Base-by-base conservation (phyloP, 2,329 filamentous ascomycete genomes). In the Botryotinia convoluta region DNA sequence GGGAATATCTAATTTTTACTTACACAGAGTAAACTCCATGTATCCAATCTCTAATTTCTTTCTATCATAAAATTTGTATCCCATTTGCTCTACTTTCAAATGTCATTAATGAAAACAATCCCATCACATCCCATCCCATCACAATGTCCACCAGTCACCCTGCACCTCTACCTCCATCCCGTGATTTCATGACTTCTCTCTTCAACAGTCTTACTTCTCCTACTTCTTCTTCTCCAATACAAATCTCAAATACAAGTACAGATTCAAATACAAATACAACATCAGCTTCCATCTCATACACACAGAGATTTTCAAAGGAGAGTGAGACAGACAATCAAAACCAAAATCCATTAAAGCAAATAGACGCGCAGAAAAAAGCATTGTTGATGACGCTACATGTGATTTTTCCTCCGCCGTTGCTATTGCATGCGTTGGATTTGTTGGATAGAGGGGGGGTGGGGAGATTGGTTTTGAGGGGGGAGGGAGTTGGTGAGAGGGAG, bases 361-460 rank as follows among this genome's bases (percentile, higher is more conserved):
- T 80, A 14, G 69, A 75, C 3, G 61, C 74, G 3, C 72, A 76
- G 12, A 76, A 85, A 8, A 81, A 83, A 54, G 81, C 84, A 16
- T 77, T 90, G 5, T 81, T 90, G 26, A 86, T 85, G 10, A 82
- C 84, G 8, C 84, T 90, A 0, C 95, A 98, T 83, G 92, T 94
- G 48, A 84, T 98, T 22, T 97, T 97, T 79, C 94, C 94, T 0
- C 89, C 89, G 4, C 75, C 78, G 2, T 88, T 94, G 71, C 84
- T 98, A 2, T 89, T 98, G 1, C 93, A 94, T 4, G 94, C 95
- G 0, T 86, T 99, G 4, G 95, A 98, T 81, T 86, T 98, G 0
- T 86, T 99, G 0, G 96, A 99, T 81, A 88, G 93, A 39, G 84
- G 87, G 4, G 87, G 96, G 0, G 89, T 97, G 48, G 90, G 86